Base-by-base conservation (phyloP, 1,284 basidiomycete genomes). In the Ustilago esculenta region DNA sequence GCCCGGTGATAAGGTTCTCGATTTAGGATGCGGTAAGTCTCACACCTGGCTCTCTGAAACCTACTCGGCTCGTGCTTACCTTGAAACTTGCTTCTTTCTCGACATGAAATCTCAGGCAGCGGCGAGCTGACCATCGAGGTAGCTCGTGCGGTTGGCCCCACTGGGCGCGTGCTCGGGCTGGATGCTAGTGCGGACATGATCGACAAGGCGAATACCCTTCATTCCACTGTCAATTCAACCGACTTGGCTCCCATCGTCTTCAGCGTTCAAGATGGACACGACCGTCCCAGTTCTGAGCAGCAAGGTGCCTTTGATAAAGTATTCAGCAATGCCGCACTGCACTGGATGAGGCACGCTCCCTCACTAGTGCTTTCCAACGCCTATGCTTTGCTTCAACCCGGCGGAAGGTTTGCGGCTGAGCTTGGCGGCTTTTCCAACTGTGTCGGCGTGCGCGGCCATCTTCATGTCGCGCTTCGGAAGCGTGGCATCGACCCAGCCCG, bases 171-270 rank as follows among this genome's bases (percentile, higher is more conserved):
- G 7, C 17, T 57, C 10, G 72, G 67, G 0, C 29, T 49, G 8
- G 72, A 73, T 18, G 45, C 56, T 5, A 55, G 54, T 29, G 15
- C 25, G 15, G 67, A 73, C 29, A 73, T 73, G 72, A 48, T 73
- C 43, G 7, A 14, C 2, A 54, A 63, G 21, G 67, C 72, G 0
- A 42, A 14, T 4, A 3, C 18, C 9, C 47, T 52, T 10, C 30
- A 25, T 11, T 5, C 37, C 17, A 10, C 29, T 12, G 12, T 12
- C 27, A 2, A 10, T 21, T 18, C 24, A 1, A 12, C 34, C 12
- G 11, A 43, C 4, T 35, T 25, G 3, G 44, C 45, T 2, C 14
- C 23, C 4, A 17, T 57, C 21, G 15, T 48, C 1, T 59, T 58
- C 30, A n/a, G n/a, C 14, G 42, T 49, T 1, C 37, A 49, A 8